Evolutionary conservation across 192 early-diverging fungal species (phyloP).

Genomic region (Chytriomyces hyalinus): DNA sequence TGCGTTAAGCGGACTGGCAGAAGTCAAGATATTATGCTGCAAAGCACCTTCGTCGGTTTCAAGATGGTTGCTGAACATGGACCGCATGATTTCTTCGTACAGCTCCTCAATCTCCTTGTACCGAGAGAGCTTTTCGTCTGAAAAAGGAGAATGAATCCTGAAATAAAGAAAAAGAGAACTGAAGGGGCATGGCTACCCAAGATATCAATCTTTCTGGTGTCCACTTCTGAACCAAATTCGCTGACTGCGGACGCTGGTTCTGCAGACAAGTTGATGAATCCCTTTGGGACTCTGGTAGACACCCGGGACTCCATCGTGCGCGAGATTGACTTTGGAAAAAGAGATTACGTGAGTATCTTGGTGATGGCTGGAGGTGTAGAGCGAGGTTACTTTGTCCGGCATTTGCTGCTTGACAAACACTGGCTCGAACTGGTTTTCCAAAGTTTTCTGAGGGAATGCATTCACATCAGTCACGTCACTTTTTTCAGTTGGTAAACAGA

Average conservation of each 20-base stretch:
- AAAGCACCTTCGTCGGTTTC: slow-evolving; percentile 48
- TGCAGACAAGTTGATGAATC: slow-evolving; percentile 51
- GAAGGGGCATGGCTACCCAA: slow-evolving; percentile 31
- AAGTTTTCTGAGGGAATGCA: too few relatives aligned
- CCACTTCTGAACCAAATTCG: slow-evolving; percentile 45
- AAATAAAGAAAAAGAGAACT: neutral
- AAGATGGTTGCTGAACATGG: slow-evolving; percentile 46
- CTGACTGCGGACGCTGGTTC: slow-evolving; percentile 50
- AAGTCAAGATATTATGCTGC: neutral
- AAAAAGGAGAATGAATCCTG: neutral
- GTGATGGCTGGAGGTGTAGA: neutral
- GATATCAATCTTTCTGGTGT: slow-evolving; percentile 35
- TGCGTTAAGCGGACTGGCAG: too few relatives aligned
- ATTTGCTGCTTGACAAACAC: slow-evolving; percentile 15
- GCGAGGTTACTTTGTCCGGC: slow-evolving; percentile 7
- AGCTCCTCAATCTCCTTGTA: slow-evolving; percentile 66
- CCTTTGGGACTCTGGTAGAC: slow-evolving; percentile 49
- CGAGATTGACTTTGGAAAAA: slow-evolving; percentile 12
- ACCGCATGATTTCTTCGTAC: slow-evolving; percentile 64
- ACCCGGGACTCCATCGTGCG: slow-evolving; percentile 46
- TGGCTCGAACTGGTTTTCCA: neutral
- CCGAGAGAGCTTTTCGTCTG: slow-evolving; percentile 57
- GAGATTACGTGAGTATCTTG: neutral
- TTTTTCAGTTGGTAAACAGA: too few relatives aligned
- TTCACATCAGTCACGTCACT: too few relatives aligned